Evolutionary conservation across 2,329 filamentous ascomycete species (phyloP), one percentile per base, ranked within the genome.

Genomic region (Mycosphaerella arachidis): DNA sequence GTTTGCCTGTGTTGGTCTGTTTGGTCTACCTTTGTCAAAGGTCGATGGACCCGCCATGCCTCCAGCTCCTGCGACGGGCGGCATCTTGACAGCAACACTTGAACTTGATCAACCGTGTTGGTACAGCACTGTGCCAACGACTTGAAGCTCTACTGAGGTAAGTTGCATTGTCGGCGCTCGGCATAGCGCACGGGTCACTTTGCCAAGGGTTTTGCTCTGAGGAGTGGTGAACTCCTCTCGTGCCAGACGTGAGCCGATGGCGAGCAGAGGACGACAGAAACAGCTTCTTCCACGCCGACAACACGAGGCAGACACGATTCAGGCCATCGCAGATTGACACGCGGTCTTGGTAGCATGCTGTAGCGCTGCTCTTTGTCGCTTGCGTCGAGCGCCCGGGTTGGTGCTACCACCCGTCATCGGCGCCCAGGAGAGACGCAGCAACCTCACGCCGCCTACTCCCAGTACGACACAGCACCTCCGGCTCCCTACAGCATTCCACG

Each of bases 21-120:
- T 16, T 40, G 52, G 71, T 82, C 62, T 81, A 89, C 87, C 81
- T 76, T 91, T 91, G 74, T 91, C 87, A 66, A 88, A 81, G 60
- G 85, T 87, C 52, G 86, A 88, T 60, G 86, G 87, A 65, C 84
- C 87, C 66, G 64, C 53, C 64, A 70, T 68, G 53, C 70, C 70
- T 55, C 69, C 69, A 53, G 65, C 68, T 50, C 67, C 63, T 53
- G 68, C 68, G 43, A 73, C 68, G 16, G 71, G 71, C 60, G 71
- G 71, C 71, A 73, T 73, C 16, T 61, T 70, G 61, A 40, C 12
- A 48, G 27, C 29, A 33, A 52, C 48, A 52, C n/a, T 52, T 18
- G 13, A 16, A 18, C n/a, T 18, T 43, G 16, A 43, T 43, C 40
- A n/a, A 5, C 30, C 18, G 52, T 6, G 8, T 24, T 18, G 35